Evolutionary conservation across 78 protist genomes (phyloP).

Genomic region (Polysphondylium violaceum): DNA sequence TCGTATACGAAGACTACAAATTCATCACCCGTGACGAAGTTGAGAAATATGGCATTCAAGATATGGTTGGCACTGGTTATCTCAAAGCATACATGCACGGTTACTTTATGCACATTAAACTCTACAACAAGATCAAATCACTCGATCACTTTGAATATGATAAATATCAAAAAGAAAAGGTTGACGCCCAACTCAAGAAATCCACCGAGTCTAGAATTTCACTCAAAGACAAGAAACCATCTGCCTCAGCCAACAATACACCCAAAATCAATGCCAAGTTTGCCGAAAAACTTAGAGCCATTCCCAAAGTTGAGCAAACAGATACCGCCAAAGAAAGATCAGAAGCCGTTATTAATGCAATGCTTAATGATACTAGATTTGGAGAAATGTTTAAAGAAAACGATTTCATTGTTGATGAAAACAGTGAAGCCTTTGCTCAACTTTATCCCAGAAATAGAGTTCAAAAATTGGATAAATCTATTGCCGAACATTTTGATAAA

Average conservation of each 20-base stretch:
- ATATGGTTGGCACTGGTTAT: conserved; percentile 84
- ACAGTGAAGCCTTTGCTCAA: conserved; percentile 13
- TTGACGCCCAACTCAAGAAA: conserved; percentile 71
- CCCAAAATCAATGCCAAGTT: conserved; percentile 77
- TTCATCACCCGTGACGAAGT: conserved; percentile 96
- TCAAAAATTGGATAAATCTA: conserved; percentile 22
- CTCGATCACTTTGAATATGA: conserved; percentile 87
- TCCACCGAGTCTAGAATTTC: conserved; percentile 75
- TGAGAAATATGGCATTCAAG: conserved; percentile 38
- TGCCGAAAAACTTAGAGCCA: conserved; percentile 50
- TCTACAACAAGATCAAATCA: conserved; percentile 67
- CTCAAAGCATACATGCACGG: conserved; percentile 97
- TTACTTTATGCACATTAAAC: conserved; percentile 88
- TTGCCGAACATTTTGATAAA: conserved; percentile 44
- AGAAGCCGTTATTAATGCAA: conserved; percentile 6
- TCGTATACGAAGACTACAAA: conserved; percentile 93
- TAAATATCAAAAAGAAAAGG: conserved; percentile 27
- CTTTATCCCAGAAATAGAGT: conserved; percentile 51
- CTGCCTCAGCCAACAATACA: not conserved
- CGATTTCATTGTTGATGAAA: conserved; percentile 58
- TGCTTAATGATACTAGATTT: conserved; percentile 75
- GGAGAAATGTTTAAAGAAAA: conserved; percentile 24
- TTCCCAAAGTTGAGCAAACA: conserved; percentile 2
- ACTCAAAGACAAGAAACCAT: conserved; percentile 11
- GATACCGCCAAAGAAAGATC: conserved; percentile 6